Evolutionary conservation across 2,329 filamentous ascomycete species (phyloP).

Genomic region (Trichophaea hybrida): DNA sequence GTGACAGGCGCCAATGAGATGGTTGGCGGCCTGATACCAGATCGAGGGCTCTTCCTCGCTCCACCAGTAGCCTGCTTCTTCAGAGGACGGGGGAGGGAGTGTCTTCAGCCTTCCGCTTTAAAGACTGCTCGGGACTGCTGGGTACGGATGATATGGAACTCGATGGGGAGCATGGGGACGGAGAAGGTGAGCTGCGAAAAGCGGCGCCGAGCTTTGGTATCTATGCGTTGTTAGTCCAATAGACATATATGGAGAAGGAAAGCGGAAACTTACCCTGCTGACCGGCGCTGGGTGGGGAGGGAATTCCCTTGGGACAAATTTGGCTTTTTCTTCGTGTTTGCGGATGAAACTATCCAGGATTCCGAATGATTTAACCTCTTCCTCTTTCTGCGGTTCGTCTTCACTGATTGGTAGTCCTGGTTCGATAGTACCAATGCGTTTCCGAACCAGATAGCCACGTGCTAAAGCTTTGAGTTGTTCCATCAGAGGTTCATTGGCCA

Average conservation of each 20-base stretch:
- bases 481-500: background rate
- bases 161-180: background rate
- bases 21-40: background rate
- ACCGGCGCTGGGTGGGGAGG: background rate
- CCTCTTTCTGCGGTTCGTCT: background rate
- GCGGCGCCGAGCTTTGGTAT: background rate
- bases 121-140: background rate
- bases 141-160: background rate
- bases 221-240: background rate
- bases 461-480: background rate
- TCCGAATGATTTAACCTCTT: background rate
- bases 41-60: background rate
- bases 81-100: background rate
- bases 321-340: constrained; percentile 3
- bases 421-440: background rate
- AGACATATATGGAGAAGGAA: background rate
- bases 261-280: background rate
- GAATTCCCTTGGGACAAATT: background rate
- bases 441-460: background rate
- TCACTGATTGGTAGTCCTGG: background rate
- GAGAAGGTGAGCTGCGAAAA: background rate
- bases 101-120: background rate
- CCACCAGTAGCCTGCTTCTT: background rate
- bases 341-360: background rate
- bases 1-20: background rate